Evolutionary conservation across 208 protist genomes (phyloP), one percentile per base, ranked within the genome.

Genomic region (Blechomonas ayalai): DNA sequence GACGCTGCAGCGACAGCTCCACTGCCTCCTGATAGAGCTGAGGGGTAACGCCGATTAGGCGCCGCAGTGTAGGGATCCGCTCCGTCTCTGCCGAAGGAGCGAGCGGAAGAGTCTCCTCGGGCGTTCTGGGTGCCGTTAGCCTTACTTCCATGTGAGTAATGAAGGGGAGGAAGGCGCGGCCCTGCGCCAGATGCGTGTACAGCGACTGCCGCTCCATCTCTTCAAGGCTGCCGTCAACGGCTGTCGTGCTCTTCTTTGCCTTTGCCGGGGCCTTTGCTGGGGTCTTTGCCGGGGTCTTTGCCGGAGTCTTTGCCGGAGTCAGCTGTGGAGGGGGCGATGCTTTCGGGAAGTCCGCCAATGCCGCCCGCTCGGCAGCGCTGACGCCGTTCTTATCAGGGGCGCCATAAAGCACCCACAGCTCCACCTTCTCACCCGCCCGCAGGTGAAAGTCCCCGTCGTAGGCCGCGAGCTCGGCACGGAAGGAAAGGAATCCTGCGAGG

Each of bases 401-500:
- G 2, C 54, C 70, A 57, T 90, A 91, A 19, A 86, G 71, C 18
- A 89, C 64, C 82, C 85, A 94, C 44, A 94, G 33, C 60, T 94
- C 81, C 8, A 68, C 62, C 19, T 49, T 40, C 8, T 51, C 46
- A 12, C 79, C 75, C 4, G 55, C 35, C 8, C 28, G 31, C 32
- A 90, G 50, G n/a, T 44, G 53, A 22, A 70, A 71, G 7, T 32
- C 29, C 33, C 68, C 78, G 24, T 73, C 74, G 38, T 78, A 93
- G 0, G 59, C 52, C 1, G 67, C 71, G 15, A 8, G 8, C 20
- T 60, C 10, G 1, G 62, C 36, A 4, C 59, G 29, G 37, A 90
- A 93, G 6, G 46, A 16, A 20, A 93, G 51, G 49, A 93, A 84
- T 3, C 47, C 16, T 8, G 82, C 2, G 18, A 90, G 42, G 0